Evolutionary conservation across 139 green algal genomes (phyloP).

Genomic region (Chlorella ohadii): DNA sequence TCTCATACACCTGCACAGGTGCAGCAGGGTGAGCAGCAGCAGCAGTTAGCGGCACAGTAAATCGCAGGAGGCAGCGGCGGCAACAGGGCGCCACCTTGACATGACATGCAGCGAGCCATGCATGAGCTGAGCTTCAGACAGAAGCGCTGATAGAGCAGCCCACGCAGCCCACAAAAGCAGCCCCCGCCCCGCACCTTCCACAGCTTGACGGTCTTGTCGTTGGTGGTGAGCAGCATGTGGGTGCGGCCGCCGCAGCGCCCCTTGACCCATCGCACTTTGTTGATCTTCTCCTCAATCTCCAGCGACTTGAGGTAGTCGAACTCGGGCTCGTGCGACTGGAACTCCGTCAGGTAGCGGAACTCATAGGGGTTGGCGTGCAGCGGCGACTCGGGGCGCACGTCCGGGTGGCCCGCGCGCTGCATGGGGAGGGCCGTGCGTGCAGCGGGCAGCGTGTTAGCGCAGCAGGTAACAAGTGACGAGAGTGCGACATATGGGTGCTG

Average conservation of each 20-base stretch:
- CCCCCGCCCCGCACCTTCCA: slow-evolving; percentile 85
- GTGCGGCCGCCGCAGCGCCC: slow-evolving; percentile 83
- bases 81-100: too few species aligned
- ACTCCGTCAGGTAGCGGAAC: slow-evolving; percentile 98
- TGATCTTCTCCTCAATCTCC: slow-evolving; percentile 99
- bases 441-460: slow-evolving; percentile 12
- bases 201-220: slow-evolving; percentile 99
- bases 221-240: slow-evolving; percentile 88
- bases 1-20: slow-evolving; percentile 85
- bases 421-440: neutral
- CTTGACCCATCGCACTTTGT: slow-evolving; percentile 95
- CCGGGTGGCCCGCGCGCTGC: slow-evolving; percentile 16
- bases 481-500: too few species aligned
- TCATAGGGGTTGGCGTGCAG: slow-evolving; percentile 60
- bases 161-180: too few species aligned
- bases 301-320: slow-evolving; percentile 99
- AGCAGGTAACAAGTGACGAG: too few species aligned
- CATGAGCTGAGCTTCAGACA: too few species aligned
- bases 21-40: neutral
- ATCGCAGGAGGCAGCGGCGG: too few species aligned
- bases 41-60: too few species aligned
- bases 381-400: slow-evolving; percentile 38
- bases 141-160: too few species aligned
- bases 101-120: too few species aligned
- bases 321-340: slow-evolving; percentile 99